Percentiles rank a stretch among this genome's conserved stretches.
Conservation (phyloP, 257 asterid genomes). For the Gardenia jasminoides region DNA sequence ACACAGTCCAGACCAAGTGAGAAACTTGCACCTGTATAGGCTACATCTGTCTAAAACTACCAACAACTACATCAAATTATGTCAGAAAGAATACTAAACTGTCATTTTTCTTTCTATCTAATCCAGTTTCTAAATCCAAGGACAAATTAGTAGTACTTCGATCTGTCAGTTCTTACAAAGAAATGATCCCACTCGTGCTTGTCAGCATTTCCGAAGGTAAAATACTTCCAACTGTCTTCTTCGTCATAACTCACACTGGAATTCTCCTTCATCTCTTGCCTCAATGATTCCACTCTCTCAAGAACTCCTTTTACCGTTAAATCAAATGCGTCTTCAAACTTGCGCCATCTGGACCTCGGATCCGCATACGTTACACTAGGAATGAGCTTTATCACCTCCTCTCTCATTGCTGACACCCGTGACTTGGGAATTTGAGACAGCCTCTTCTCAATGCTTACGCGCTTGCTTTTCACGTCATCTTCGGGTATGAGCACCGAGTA, state of each 20-base stretch:
- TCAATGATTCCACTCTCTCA: constrained; percentile 41
- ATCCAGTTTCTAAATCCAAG: neutral
- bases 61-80: neutral
- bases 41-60: neutral
- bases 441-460: constrained; percentile 46
- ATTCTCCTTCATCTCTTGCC: constrained; percentile 41
- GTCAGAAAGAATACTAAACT: neutral
- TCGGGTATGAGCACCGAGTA: constrained; percentile 75
- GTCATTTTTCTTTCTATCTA: neutral
- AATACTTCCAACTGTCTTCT: constrained; percentile 77
- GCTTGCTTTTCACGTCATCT: constrained; percentile 49
- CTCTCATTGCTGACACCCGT: constrained; percentile 60
- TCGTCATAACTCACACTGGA: constrained; percentile 46
- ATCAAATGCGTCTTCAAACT: constrained; percentile 75
- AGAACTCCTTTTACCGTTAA: constrained; percentile 54
- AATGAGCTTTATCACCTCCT: constrained; percentile 66
- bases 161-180: constrained; percentile 39
- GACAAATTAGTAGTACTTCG: constrained; percentile 16
- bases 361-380: constrained; percentile 71
- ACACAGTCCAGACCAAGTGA: neutral
- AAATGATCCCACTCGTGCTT: constrained; percentile 77
- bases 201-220: constrained; percentile 51
- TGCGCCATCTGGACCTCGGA: constrained; percentile 48
- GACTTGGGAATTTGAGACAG: constrained; percentile 44
- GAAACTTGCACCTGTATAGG: too few species aligned